Percentiles rank a stretch among this genome's conserved stretches.
Conservation (phyloP, 805 yeast genomes). For the Kazachstania kunashirensis region DNA sequence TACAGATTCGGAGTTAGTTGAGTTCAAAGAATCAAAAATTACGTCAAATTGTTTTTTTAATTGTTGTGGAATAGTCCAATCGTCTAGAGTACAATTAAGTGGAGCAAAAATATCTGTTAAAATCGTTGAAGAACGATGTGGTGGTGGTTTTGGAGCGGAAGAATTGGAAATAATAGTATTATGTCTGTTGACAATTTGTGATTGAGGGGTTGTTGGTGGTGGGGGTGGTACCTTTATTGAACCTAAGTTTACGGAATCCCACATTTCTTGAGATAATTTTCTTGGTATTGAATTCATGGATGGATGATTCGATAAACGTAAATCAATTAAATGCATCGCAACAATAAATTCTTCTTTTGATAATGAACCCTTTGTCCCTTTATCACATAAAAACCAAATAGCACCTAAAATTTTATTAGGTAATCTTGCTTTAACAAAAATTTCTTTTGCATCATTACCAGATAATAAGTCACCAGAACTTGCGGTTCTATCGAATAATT, state of each 20-base stretch:
- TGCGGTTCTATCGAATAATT: slow-evolving; percentile 57
- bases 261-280: slow-evolving; percentile 33
- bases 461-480: slow-evolving; percentile 33
- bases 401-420: slow-evolving; percentile 69
- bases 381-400: slow-evolving; percentile 83
- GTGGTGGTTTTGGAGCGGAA: slow-evolving; percentile 2
- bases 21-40: slow-evolving; percentile 71
- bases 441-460: slow-evolving; percentile 72
- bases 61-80: slow-evolving; percentile 59
- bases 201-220: not conserved
- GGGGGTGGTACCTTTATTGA: slow-evolving; percentile 1
- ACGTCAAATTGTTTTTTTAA: slow-evolving; percentile 67
- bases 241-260: slow-evolving; percentile 30
- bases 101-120: not conserved
- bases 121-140: not conserved
- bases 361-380: slow-evolving; percentile 60
- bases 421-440: slow-evolving; percentile 79
- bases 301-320: slow-evolving; percentile 50
- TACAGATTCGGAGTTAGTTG: slow-evolving; percentile 46
- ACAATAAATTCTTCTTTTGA: slow-evolving; percentile 67
- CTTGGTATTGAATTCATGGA: slow-evolving; percentile 49
- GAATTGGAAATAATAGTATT: not conserved
- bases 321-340: slow-evolving; percentile 90
- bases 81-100: slow-evolving; percentile 14
- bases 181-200: not conserved